Conservation (phyloP, 177 flowering plant species). For the Vitis hybrid region DNA sequence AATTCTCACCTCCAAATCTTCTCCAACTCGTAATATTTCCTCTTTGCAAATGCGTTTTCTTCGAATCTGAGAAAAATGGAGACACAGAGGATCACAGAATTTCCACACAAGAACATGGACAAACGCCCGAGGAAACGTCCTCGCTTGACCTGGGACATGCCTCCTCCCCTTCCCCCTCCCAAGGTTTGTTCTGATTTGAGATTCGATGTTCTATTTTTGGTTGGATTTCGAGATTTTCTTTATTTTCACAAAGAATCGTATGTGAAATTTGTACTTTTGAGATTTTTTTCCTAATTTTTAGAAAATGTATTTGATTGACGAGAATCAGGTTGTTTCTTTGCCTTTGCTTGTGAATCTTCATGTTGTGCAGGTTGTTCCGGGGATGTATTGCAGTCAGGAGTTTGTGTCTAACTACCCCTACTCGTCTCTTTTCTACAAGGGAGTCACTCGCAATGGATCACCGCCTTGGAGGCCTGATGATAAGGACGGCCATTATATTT, state of each 20-base stretch:
- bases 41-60: not conserved
- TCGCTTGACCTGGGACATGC: slow-evolving; percentile 75
- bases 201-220: not conserved
- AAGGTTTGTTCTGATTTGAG: slow-evolving; percentile 21
- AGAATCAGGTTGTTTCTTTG: no score
- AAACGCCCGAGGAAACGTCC: slow-evolving; percentile 76
- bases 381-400: slow-evolving; percentile 63
- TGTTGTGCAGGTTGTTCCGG: slow-evolving; percentile 46
- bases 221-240: no score
- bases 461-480: slow-evolving; percentile 95
- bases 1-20: not conserved
- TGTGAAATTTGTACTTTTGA: no score
- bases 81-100: slow-evolving; percentile 65
- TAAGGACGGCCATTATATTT: slow-evolving; percentile 89
- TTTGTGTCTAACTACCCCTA: slow-evolving; percentile 46
- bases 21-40: no score
- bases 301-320: not conserved
- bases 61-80: slow-evolving; percentile 43
- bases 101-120: slow-evolving; percentile 63
- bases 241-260: no score
- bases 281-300: slow-evolving; percentile 13
- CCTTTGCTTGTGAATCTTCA: no score
- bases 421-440: slow-evolving; percentile 49
- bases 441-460: slow-evolving; percentile 55
- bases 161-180: slow-evolving; percentile 56